Evolutionary conservation across 805 yeast species (phyloP).

Genomic region (Jamesozyma gamospora): DNA sequence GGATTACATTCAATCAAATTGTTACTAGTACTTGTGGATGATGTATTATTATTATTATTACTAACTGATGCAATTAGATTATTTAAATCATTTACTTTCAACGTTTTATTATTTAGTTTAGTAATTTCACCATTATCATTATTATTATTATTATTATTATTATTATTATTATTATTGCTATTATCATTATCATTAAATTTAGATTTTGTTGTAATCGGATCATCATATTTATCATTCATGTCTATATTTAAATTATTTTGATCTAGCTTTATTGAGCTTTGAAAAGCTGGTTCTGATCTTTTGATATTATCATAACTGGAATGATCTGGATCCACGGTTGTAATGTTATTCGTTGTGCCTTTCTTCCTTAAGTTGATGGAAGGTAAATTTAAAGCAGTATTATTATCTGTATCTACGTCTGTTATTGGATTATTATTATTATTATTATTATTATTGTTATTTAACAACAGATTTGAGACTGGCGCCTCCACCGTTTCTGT

Average conservation of each 20-base stretch:
- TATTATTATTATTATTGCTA: background rate
- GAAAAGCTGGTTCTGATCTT: slow-evolving; percentile 1
- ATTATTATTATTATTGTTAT: background rate
- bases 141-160: background rate
- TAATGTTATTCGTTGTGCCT: too few species aligned
- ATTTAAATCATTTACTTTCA: too few species aligned
- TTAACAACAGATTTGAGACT: slow-evolving; percentile 27
- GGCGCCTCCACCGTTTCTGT: slow-evolving; percentile 52
- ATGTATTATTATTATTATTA: too few species aligned
- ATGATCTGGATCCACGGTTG: too few species aligned
- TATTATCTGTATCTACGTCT: background rate
- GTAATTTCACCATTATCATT: background rate
- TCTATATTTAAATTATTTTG: too few species aligned
- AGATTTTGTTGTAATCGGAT: background rate
- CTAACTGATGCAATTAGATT: too few species aligned
- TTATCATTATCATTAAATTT: background rate
- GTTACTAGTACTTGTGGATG: too few species aligned
- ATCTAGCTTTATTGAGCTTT: background rate
- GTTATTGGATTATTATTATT: too few species aligned
- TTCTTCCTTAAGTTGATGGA: too few species aligned
- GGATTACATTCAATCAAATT: slow-evolving; percentile 22
- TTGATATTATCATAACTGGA: background rate
- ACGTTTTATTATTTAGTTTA: too few species aligned
- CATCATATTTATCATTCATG: background rate
- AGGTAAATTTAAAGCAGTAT: too few species aligned